phyloP scores from a whole-genome alignment of 1,284 basidiomycete genomes.

The Cryptococcus amylolentus region DNA sequence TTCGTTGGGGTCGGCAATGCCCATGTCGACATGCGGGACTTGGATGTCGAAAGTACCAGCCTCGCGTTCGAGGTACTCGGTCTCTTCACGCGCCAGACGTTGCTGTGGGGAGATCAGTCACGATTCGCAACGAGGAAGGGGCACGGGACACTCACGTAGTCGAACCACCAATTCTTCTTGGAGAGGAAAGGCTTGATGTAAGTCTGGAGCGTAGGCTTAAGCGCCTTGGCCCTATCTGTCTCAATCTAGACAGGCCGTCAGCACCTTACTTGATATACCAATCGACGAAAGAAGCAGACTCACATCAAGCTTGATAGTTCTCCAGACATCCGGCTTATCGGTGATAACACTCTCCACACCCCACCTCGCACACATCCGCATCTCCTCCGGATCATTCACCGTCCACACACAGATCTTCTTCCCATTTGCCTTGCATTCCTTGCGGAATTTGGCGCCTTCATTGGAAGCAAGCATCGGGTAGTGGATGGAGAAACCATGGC shows the following conservation, averaged over 20 bases:
- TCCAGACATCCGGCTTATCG: conserved; percentile 56
- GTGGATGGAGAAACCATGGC: conserved; percentile 81
- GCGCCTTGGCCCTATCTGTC: conserved; percentile 24
- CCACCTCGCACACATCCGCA: conserved; percentile 95
- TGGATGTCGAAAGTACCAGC: conserved; percentile 39
- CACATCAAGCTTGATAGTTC: conserved; percentile 36
- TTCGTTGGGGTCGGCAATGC: conserved; percentile 8
- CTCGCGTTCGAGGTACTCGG: conserved; percentile 46
- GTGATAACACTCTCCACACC: conserved; percentile 85
- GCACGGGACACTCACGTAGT: conserved; percentile 16
- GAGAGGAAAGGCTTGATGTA: conserved; percentile 31
- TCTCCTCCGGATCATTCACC: conserved; percentile 83
- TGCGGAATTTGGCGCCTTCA: conserved; percentile 68
- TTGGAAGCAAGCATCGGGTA: conserved; percentile 70
- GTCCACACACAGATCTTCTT: conserved; percentile 97
- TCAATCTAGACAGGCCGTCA: conserved; percentile 18
- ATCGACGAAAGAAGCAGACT: conserved; percentile 4
- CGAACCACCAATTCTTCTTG: conserved; percentile 38
- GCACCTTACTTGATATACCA: neutral
- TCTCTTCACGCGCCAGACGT: conserved; percentile 38
- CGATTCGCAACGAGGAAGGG: neutral
- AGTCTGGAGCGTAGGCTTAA: conserved; percentile 29
- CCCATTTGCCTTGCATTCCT: conserved; percentile 70
- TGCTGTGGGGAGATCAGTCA: conserved; percentile 6
- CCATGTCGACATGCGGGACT: conserved; percentile 15